Evolutionary conservation across 176 grass and related monocot genomes (phyloP).

Genomic region (Rhynchospora breviuscula): DNA sequence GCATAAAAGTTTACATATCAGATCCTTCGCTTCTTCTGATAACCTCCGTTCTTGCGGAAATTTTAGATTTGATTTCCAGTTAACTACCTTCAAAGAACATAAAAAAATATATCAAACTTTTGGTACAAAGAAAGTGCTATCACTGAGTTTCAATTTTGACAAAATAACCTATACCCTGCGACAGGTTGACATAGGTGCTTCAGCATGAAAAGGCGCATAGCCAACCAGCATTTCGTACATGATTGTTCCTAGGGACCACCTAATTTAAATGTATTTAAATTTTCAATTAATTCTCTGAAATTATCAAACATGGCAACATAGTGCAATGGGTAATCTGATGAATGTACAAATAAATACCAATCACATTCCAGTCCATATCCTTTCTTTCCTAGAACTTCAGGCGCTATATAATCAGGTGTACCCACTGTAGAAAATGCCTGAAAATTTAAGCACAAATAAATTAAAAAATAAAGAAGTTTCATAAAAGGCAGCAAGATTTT

Average conservation of each 20-base stretch:
- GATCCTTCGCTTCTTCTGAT: slow-evolving; percentile 34
- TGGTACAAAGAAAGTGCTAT: neutral
- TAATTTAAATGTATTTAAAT: slow-evolving; percentile 33
- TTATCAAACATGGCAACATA: neutral
- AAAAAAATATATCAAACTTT: neutral
- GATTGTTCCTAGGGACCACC: slow-evolving; percentile 85
- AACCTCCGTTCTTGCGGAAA: slow-evolving; percentile 41
- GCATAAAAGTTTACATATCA: slow-evolving; percentile 35
- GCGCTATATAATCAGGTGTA: slow-evolving; percentile 78
- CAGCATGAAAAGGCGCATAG: slow-evolving; percentile 70
- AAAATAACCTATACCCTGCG: slow-evolving; percentile 43
- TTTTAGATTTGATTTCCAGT: slow-evolving; percentile 47
- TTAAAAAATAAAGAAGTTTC: neutral
- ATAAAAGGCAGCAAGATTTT: neutral
- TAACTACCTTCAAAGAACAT: slow-evolving; percentile 34
- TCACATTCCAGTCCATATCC: slow-evolving; percentile 79
- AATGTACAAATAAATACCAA: slow-evolving; percentile 33
- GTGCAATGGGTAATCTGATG: neutral
- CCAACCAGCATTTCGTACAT: slow-evolving; percentile 90
- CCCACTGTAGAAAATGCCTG: slow-evolving; percentile 82
- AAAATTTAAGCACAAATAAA: neutral
- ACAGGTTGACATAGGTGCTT: slow-evolving; percentile 66
- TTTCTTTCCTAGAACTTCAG: slow-evolving; percentile 71
- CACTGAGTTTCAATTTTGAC: neutral
- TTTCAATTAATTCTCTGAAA: neutral